Base-by-base conservation (phyloP, 140 eudicot species). In the Stevia rebaudiana region DNA sequence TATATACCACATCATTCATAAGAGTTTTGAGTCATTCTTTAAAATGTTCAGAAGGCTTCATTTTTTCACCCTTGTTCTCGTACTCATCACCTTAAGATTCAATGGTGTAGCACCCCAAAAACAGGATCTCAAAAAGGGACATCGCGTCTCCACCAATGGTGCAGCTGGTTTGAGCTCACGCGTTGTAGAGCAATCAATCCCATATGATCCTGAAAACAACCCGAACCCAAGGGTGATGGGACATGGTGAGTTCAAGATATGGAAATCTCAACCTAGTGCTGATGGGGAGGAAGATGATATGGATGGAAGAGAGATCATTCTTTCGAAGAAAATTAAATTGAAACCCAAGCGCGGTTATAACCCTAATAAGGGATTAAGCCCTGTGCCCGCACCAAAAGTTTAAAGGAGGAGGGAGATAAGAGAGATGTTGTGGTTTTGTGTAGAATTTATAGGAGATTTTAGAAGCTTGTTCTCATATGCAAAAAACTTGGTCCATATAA, bases 181-280 rank as follows among this genome's bases (percentile, higher is more conserved):
- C 0, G 22, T 25, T 16, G 15, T 74, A 8, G 57, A 48, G 50
- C 43, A 59, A 5, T 12, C 53, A 18, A 63, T 16, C 55, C 17
- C 11, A 52, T 63, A 64, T 17, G 63, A 12, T 13, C 24, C 3
- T 8, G 69, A 67, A 10, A 61, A 74, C 49, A 47, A 43, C 78
- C 61, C 79, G 3, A 50, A 37, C 13, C 64, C 74, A 21, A 49
- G 79, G 69, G 74, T 74, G 48, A 57, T 74, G 69, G 79, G 79
- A 48, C 74, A 58, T 59, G 63, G 74, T 40, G 47, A 49, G 36
- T 67, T 58, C 59, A 67, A 47, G 42, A 16, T 11, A 13, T 74
- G 63, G 74, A 66, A 64, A 61, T 40, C 64, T 16, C 79, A 67
- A 48, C 74, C 79, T 39, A 59, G 68, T 12, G 68, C 39, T 37